phyloP scores from a whole-genome alignment of 1,284 basidiomycete genomes.

The Nidula niveotomentosa region DNA sequence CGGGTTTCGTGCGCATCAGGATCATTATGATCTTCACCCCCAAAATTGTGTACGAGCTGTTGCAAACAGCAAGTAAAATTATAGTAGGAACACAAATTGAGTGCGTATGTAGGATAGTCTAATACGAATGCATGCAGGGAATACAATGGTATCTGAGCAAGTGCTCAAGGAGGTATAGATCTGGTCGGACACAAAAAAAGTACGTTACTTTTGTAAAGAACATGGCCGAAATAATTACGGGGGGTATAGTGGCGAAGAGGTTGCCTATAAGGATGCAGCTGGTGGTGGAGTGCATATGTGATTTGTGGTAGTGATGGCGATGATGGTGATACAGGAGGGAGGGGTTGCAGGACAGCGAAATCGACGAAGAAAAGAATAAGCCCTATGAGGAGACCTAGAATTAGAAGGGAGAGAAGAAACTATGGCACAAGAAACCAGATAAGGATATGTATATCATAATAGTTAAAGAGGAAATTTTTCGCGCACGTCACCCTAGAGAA shows the following conservation, averaged over 20 bases:
- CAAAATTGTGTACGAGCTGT: neutral
- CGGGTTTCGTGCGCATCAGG: neutral
- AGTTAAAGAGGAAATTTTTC: neutral
- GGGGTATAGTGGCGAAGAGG: neutral
- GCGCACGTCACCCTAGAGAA: neutral
- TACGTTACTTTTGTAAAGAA: neutral
- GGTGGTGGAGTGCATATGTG: neutral
- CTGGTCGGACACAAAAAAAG: neutral
- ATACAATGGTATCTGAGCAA: neutral
- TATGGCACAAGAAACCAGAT: neutral
- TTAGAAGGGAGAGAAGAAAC: neutral
- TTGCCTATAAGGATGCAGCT: neutral
- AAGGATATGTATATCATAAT: neutral
- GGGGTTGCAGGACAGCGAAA: neutral
- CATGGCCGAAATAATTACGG: neutral
- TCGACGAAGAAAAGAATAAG: neutral
- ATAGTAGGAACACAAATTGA: neutral
- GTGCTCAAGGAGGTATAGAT: neutral
- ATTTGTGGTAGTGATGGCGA: neutral
- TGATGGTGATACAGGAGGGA: neutral
- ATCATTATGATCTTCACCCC: neutral
- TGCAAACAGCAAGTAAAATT: neutral
- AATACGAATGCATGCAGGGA: neutral
- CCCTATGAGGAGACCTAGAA: neutral
- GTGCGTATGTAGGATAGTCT: neutral